These are phyloP conservation scores for Metroxylon sagu DNA, from an alignment of 176 grass and related monocot species.

Conservation along the genomic window DNA sequence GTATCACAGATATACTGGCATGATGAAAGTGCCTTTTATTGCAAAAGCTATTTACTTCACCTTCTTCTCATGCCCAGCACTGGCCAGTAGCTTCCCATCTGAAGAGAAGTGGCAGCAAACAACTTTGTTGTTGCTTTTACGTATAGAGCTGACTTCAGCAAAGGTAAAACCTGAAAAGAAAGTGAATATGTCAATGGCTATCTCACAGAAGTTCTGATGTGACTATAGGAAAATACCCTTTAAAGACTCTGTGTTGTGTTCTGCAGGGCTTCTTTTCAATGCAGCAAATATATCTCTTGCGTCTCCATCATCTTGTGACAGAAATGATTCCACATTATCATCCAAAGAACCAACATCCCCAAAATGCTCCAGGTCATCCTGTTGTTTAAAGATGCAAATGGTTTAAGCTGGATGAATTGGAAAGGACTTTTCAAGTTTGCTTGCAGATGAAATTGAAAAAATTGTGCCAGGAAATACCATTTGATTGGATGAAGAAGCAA, in stretches of 20 bases:
- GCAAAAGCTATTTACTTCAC: constrained; percentile 19
- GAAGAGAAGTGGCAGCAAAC: constrained; percentile 74
- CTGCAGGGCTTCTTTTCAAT: constrained; percentile 67
- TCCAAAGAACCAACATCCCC: constrained; percentile 72
- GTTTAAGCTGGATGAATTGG: too few species aligned
- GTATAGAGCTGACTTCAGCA: constrained; percentile 48
- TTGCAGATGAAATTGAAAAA: too few species aligned
- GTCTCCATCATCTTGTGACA: constrained; percentile 87
- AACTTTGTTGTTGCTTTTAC: constrained; percentile 60
- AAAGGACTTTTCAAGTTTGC: too few species aligned
- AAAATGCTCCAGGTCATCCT: constrained; percentile 87
- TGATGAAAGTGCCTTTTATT: too few species aligned
- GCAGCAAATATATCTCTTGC: constrained; percentile 77
- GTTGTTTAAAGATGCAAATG: background rate
- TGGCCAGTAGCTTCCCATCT: constrained; percentile 62
- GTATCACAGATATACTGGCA: too few species aligned
- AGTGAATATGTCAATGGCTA: background rate
- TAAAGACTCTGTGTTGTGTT: constrained; percentile 61
- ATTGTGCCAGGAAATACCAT: constrained; percentile 45
- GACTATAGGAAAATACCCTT: constrained; percentile 29
- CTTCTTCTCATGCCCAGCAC: constrained; percentile 83
- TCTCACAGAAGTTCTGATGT: background rate
- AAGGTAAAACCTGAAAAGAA: constrained; percentile 54
- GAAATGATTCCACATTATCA: constrained; percentile 92
- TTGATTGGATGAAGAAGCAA: constrained; percentile 76